phyloP scores from a whole-genome alignment of 352 stramenopile genomes.

The Globisporangium ultimum region DNA sequence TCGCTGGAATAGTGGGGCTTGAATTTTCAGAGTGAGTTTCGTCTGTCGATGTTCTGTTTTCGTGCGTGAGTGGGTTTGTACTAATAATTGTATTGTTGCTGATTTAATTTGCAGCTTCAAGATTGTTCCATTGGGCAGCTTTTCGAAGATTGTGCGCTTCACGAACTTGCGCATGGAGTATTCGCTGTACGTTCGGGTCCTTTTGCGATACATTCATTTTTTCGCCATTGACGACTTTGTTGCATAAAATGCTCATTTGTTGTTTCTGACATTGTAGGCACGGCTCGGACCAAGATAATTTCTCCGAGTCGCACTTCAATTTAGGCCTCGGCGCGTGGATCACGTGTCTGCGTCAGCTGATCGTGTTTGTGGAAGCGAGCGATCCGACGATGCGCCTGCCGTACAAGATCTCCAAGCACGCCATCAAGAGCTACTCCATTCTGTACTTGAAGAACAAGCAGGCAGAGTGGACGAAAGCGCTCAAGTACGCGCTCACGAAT shows the following conservation, averaged over 20 bases:
- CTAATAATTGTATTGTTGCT: constrained; percentile 6
- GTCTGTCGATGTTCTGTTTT: constrained; percentile 9
- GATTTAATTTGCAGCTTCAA: constrained; percentile 51
- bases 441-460: constrained; percentile 82
- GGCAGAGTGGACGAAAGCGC: constrained; percentile 81
- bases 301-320: constrained; percentile 84
- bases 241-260: constrained; percentile 13
- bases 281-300: constrained; percentile 81
- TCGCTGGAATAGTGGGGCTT: constrained; percentile 53
- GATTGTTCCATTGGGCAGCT: constrained; percentile 83
- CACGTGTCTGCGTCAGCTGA: constrained; percentile 68
- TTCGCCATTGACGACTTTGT: not conserved
- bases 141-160: constrained; percentile 82
- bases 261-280: constrained; percentile 39
- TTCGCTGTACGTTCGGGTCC: constrained; percentile 41
- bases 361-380: constrained; percentile 43
- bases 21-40: constrained; percentile 65
- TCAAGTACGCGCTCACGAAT: constrained; percentile 84
- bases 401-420: constrained; percentile 79
- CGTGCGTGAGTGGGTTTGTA: not conserved
- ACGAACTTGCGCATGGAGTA: constrained; percentile 84
- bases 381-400: constrained; percentile 66
- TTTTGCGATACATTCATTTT: not conserved
- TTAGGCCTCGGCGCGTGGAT: constrained; percentile 79
- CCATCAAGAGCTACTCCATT: constrained; percentile 64